phyloP scores from a whole-genome alignment of 75 land plant species.

The Ceratopteris richardii region DNA sequence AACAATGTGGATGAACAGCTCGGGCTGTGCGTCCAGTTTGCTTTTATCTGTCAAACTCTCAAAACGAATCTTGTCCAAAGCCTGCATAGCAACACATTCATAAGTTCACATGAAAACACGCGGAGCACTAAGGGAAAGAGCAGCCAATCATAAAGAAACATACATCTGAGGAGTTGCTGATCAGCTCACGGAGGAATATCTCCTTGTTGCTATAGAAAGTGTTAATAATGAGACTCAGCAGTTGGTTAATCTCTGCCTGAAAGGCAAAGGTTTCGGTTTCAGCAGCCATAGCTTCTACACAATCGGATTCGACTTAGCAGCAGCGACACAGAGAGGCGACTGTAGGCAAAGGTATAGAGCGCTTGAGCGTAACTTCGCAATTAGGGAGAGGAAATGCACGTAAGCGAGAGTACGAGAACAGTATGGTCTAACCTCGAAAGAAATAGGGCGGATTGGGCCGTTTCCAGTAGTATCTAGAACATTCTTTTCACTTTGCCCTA shows the following conservation, averaged over 20 bases:
- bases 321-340: too few relatives aligned
- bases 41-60: slow-evolving; percentile 65
- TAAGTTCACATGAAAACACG: background rate
- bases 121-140: background rate
- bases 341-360: too few relatives aligned
- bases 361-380: too few relatives aligned
- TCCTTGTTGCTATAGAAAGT: slow-evolving; percentile 36
- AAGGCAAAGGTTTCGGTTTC: slow-evolving; percentile 26
- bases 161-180: slow-evolving; percentile 31
- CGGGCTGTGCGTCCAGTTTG: slow-evolving; percentile 65
- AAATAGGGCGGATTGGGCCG: too few relatives aligned
- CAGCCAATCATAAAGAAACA: background rate
- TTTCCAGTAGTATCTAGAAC: too few relatives aligned
- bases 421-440: too few relatives aligned
- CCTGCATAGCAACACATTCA: slow-evolving; percentile 17
- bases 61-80: slow-evolving; percentile 59
- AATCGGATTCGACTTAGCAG: too few relatives aligned
- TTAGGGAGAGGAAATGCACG: too few relatives aligned
- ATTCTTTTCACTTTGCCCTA: too few relatives aligned
- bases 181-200: slow-evolving; percentile 28
- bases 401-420: too few relatives aligned
- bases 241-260: slow-evolving; percentile 31
- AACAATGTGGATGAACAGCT: slow-evolving; percentile 56
- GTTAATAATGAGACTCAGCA: slow-evolving; percentile 24
- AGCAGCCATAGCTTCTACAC: slow-evolving; percentile 25